Conservation (phyloP, 2,329 filamentous ascomycete genomes). For the Fonsecaea multimorphosa region DNA sequence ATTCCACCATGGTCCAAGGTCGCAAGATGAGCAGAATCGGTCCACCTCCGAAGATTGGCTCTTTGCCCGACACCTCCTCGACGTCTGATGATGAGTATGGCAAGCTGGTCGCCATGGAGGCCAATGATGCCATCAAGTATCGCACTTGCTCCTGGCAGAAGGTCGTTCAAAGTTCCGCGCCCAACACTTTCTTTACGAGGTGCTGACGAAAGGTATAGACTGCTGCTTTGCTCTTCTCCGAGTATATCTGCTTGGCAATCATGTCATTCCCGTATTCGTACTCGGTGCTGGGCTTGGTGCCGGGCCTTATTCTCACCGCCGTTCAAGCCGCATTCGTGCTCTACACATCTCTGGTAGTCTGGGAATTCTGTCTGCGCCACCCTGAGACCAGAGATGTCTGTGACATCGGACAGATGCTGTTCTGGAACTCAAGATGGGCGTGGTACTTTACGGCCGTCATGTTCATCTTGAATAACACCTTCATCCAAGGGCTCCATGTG, state of each 20-base stretch:
- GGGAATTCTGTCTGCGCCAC: constrained; percentile 88
- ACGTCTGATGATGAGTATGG: constrained; percentile 55
- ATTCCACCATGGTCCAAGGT: constrained; percentile 33
- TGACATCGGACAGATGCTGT: constrained; percentile 93
- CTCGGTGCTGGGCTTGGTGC: constrained; percentile 82
- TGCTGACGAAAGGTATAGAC: constrained; percentile 61
- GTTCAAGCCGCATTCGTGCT: constrained; percentile 78
- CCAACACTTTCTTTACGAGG: not conserved
- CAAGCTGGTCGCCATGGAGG: constrained; percentile 73
- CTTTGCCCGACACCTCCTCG: constrained; percentile 19
- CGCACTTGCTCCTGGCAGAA: constrained; percentile 94
- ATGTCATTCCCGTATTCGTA: constrained; percentile 98
- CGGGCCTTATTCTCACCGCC: constrained; percentile 81
- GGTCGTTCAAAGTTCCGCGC: constrained; percentile 49
- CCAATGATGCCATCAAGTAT: constrained; percentile 83
- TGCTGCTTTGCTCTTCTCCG: constrained; percentile 85
- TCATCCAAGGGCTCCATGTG: constrained; percentile 67
- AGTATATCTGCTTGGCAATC: constrained; percentile 91
- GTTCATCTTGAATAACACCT: constrained; percentile 94
- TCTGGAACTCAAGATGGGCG: constrained; percentile 79
- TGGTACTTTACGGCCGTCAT: constrained; percentile 76
- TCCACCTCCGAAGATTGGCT: constrained; percentile 36
- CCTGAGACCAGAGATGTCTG: constrained; percentile 92
- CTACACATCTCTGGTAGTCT: constrained; percentile 76
- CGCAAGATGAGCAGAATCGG: constrained; percentile 40